Conservation (phyloP, 345 rosid species). For the Pseudoturritis turrita region DNA sequence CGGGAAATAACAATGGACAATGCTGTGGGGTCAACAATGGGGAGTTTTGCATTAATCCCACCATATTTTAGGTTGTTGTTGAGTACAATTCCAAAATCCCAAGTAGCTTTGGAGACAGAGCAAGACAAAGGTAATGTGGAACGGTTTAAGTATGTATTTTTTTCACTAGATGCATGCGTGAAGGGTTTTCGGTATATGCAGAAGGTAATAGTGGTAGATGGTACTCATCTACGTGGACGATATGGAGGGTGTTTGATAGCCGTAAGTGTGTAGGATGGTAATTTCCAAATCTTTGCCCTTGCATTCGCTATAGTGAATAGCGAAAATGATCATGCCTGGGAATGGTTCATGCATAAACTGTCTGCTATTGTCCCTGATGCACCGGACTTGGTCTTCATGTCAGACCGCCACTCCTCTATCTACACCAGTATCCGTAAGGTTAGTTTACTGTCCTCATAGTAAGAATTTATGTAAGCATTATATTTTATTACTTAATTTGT, state of each 20-base stretch:
- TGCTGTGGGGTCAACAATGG: background rate
- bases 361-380: too few relatives aligned
- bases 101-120: background rate
- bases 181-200: background rate
- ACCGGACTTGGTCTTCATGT: too few relatives aligned
- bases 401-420: too few relatives aligned
- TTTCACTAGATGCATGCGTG: background rate
- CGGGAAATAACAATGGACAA: background rate
- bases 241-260: background rate
- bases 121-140: background rate
- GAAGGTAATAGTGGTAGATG: background rate
- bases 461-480: too few relatives aligned
- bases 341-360: background rate
- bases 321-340: background rate
- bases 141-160: background rate
- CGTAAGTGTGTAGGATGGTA: background rate
- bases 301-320: background rate
- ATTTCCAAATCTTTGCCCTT: background rate
- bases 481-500: too few relatives aligned
- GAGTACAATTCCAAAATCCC: background rate
- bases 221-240: background rate
- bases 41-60: background rate
- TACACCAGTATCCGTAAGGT: too few relatives aligned
- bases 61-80: background rate
- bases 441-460: too few relatives aligned